Conservation (phyloP, 1,284 basidiomycete genomes). For the Rhodofomes roseus region DNA sequence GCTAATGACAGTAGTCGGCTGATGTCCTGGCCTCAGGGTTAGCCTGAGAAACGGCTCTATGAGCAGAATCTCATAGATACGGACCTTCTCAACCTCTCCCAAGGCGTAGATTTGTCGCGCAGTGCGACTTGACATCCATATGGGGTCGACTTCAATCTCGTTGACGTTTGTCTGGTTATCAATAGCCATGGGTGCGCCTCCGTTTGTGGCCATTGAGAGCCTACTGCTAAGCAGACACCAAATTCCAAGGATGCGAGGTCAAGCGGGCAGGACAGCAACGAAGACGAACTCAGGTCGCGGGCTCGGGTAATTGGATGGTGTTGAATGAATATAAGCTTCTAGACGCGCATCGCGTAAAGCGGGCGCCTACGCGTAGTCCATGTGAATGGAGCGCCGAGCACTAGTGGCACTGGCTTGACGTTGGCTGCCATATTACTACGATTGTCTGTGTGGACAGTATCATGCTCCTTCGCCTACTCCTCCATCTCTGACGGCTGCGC, state of each 20-base stretch:
- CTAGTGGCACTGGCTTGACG: not conserved
- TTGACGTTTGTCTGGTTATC: not conserved
- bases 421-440: not conserved
- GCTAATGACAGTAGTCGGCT: conserved; percentile 68
- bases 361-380: not conserved
- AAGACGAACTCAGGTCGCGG: no score
- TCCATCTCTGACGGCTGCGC: not conserved
- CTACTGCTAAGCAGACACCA: not conserved
- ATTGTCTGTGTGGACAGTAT: not conserved
- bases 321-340: no score
- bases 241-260: not conserved
- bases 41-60: no score
- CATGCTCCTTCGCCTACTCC: not conserved
- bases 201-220: not conserved
- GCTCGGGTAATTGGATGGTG: no score
- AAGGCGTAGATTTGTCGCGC: conserved; percentile 78
- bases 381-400: not conserved
- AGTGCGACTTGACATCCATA: conserved; percentile 77
- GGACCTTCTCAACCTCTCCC: conserved; percentile 81
- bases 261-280: no score
- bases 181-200: not conserved
- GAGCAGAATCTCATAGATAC: no score
- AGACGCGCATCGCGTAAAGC: not conserved
- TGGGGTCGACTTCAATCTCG: conserved; percentile 46
- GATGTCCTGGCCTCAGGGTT: conserved; percentile 56